Percentiles rank a stretch among this genome's conserved stretches.
Conservation (phyloP, 352 stramenopile genomes). For the Phytophthora brassicae region DNA sequence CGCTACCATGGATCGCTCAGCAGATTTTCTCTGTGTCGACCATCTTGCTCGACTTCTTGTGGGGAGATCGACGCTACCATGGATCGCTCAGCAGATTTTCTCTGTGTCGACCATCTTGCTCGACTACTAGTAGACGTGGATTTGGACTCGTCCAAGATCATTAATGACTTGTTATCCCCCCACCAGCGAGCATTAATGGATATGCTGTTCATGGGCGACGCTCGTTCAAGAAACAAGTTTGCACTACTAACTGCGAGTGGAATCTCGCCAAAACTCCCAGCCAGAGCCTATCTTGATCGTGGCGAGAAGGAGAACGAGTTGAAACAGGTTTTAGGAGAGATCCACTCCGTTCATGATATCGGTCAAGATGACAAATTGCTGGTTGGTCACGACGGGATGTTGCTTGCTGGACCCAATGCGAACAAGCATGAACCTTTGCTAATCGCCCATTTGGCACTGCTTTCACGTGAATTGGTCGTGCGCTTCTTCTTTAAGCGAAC, state of each 20-base stretch:
- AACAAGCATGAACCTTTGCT: conserved; percentile 93
- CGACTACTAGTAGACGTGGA: conserved; percentile 95
- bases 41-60: too few species aligned
- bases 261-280: conserved; percentile 94
- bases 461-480: conserved; percentile 93
- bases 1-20: conserved; percentile 95
- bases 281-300: conserved; percentile 95
- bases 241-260: conserved; percentile 97
- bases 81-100: conserved; percentile 95
- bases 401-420: conserved; percentile 92
- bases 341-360: conserved; percentile 95
- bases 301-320: conserved; percentile 97
- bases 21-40: conserved; percentile 96
- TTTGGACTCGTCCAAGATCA: conserved; percentile 95
- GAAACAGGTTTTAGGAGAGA: conserved; percentile 94
- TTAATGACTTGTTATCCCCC: conserved; percentile 94
- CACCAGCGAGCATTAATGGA: conserved; percentile 94
- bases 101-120: conserved; percentile 96
- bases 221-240: conserved; percentile 95
- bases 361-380: conserved; percentile 95
- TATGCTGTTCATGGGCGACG: conserved; percentile 96
- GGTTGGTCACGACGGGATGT: conserved; percentile 92
- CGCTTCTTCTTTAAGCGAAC: conserved; percentile 96
- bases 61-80: conserved; percentile 96
- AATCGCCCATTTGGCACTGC: conserved; percentile 91